Conservation (phyloP, 192 early-diverging fungal species). For the Anaeromyces robustus region DNA sequence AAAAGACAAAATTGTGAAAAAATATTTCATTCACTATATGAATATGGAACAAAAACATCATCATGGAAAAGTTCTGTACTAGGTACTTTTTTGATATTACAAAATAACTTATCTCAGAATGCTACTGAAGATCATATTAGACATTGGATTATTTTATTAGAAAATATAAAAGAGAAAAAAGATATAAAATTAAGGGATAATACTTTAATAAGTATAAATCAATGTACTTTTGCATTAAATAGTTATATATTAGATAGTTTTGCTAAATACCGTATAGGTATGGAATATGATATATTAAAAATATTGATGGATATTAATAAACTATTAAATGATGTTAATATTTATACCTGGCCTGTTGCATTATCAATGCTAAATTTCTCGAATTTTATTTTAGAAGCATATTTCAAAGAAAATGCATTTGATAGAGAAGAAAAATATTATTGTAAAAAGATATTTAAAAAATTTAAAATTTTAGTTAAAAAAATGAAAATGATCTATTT, state of each 20-base stretch:
- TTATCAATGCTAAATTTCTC: not conserved
- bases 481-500: not conserved
- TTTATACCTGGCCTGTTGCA: not conserved
- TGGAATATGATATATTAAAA: not conserved
- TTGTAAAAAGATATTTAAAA: not conserved
- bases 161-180: not conserved
- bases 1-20: not conserved
- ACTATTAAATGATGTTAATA: not conserved
- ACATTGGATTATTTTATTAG: not conserved
- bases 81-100: not conserved
- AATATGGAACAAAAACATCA: not conserved
- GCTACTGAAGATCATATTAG: not conserved
- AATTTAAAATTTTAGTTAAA: not conserved
- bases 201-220: not conserved
- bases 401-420: not conserved
- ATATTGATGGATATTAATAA: not conserved
- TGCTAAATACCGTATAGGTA: not conserved
- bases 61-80: not conserved
- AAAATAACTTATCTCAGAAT: not conserved
- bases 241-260: not conserved
- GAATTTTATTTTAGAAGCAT: not conserved
- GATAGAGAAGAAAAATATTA: not conserved
- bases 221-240: not conserved
- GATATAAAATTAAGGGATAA: not conserved
- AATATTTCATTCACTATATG: not conserved